Percentiles rank a stretch among this genome's conserved stretches.
These are phyloP conservation scores for Cylindrotheca closterium DNA, from an alignment of 108 stramenopile genomes.

Conservation along the genomic window DNA sequence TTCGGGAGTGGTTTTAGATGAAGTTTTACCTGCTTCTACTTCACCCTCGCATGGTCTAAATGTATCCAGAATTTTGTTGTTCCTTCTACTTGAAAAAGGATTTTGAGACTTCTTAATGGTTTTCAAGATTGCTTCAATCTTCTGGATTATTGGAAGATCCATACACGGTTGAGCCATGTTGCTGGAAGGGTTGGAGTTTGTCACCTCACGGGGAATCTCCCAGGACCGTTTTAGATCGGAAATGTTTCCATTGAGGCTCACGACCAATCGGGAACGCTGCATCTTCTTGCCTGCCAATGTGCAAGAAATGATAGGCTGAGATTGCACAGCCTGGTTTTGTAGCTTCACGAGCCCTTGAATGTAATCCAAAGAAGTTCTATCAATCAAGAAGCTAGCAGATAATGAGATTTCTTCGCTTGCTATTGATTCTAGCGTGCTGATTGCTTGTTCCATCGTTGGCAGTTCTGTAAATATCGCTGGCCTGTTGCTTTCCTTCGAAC, in stretches of 20 bases:
- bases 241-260: constrained; percentile 26
- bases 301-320: no score
- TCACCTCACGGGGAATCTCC: constrained; percentile 32
- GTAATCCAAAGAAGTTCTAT: neutral
- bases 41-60: no score
- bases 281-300: constrained; percentile 22
- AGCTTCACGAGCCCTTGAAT: neutral
- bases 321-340: no score
- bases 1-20: no score
- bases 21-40: no score
- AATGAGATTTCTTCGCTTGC: neutral
- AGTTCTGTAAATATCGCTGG: constrained; percentile 3
- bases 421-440: neutral
- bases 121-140: neutral
- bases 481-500: neutral
- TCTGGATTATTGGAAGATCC: neutral
- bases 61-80: neutral
- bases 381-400: constrained; percentile 10
- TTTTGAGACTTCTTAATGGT: constrained; percentile 1
- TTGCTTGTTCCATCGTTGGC: constrained; percentile 23
- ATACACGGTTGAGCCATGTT: neutral
- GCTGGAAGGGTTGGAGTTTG: neutral
- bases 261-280: constrained; percentile 21
- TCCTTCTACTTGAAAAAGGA: neutral
- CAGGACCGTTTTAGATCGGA: constrained; percentile 28